A percentile compares a stretch with the other conserved stretches of the same genome.
These are phyloP conservation scores for Trichoderma sp. DNA, from an alignment of 2,329 filamentous ascomycete species.

Conservation along the genomic window DNA sequence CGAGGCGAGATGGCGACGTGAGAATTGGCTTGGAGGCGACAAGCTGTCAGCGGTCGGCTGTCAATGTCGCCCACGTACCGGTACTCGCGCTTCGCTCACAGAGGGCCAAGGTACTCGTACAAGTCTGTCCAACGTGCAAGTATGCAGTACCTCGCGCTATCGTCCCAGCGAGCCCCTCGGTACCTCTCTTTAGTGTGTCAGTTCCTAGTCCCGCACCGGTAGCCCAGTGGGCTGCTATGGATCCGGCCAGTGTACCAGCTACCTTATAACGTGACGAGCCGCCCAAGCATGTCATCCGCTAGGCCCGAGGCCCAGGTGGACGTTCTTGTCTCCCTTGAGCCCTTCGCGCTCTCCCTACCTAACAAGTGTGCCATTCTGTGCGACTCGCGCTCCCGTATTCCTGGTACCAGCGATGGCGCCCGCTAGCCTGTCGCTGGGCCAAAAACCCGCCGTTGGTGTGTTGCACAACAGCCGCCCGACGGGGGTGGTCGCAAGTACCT, in stretches of 20 bases:
- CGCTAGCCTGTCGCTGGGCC: neutral
- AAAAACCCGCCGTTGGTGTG: conserved; percentile 19
- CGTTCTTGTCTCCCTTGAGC: neutral
- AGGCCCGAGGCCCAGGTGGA: conserved; percentile 2
- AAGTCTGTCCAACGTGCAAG: neutral
- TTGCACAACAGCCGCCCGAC: conserved; percentile 16
- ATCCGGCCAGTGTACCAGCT: neutral
- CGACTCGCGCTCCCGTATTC: neutral
- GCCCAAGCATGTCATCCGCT: conserved; percentile 18
- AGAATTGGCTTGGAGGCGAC: neutral
- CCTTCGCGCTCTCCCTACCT: neutral
- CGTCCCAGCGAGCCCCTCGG: neutral
- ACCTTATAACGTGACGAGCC: conserved; percentile 18
- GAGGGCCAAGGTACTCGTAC: too few species aligned
- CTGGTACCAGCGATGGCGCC: conserved; percentile 17
- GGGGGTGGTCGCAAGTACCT: neutral
- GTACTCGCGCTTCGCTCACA: neutral
- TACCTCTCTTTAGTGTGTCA: neutral
- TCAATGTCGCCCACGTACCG: neutral
- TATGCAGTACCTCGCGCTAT: neutral
- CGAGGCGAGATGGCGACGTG: neutral
- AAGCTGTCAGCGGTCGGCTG: neutral
- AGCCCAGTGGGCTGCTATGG: neutral
- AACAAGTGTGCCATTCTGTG: neutral
- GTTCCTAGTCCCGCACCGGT: neutral